Conservation (phyloP, 169 alveolate genomes). For the Plasmodium malariae region DNA sequence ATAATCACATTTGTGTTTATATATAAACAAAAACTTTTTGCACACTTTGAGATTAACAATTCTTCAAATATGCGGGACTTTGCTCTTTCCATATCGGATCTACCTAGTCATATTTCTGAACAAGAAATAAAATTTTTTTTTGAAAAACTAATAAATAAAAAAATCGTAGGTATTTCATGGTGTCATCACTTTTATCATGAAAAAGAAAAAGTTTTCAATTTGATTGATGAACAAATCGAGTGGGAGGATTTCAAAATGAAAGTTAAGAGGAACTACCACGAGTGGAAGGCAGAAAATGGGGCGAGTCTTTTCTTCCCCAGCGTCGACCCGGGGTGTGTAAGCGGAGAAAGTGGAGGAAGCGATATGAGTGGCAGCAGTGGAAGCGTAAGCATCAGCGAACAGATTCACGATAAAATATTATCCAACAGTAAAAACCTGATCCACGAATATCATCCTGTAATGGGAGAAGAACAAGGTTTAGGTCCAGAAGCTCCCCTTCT, state of each 20-base stretch:
- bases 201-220: slow-evolving; percentile 4
- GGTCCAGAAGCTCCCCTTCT: too few species aligned
- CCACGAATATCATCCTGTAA: too few species aligned
- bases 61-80: neutral
- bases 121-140: slow-evolving; percentile 18
- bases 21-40: slow-evolving; percentile 23
- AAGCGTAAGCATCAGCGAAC: too few species aligned
- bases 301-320: too few species aligned
- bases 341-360: too few species aligned
- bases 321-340: too few species aligned
- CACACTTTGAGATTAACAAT: neutral
- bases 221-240: slow-evolving; percentile 39
- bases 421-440: too few species aligned
- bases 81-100: slow-evolving; percentile 17
- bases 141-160: slow-evolving; percentile 40
- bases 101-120: slow-evolving; percentile 7
- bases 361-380: too few species aligned
- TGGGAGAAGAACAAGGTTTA: too few species aligned
- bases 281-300: slow-evolving; percentile 4
- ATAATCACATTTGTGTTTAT: slow-evolving; percentile 20
- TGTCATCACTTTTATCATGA: slow-evolving; percentile 14
- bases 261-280: neutral
- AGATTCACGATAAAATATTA: too few species aligned
- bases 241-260: slow-evolving; percentile 17
- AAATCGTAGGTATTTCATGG: slow-evolving; percentile 20